A percentile compares a stretch with the other conserved stretches of the same genome.
phyloP scores from a whole-genome alignment of 1,284 basidiomycete species.

The Microbotryum saponariae region DNA sequence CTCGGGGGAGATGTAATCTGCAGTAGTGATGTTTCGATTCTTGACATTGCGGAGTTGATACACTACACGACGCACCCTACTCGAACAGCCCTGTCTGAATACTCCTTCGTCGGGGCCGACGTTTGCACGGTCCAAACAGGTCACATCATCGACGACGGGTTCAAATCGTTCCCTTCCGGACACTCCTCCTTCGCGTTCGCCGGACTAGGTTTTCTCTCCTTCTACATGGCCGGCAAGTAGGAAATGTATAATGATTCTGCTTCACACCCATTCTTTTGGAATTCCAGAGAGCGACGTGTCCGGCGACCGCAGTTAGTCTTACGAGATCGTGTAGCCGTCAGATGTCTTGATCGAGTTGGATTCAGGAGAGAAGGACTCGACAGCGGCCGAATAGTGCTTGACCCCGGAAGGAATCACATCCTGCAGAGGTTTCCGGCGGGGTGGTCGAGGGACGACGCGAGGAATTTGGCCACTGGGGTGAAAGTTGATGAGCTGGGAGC shows the following conservation, averaged over 20 bases:
- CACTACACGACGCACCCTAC: not conserved
- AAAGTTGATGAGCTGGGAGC: too few relatives aligned
- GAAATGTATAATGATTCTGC: too few relatives aligned
- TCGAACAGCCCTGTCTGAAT: not conserved
- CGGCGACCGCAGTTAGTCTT: constrained; percentile 52
- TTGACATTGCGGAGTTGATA: not conserved
- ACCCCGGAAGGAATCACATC: constrained; percentile 68
- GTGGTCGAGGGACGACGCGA: too few relatives aligned
- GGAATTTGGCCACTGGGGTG: too few relatives aligned
- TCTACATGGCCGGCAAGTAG: constrained; percentile 86
- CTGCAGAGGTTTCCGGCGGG: constrained; percentile 48
- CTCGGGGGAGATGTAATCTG: too few relatives aligned
- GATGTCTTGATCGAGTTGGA: constrained; percentile 64
- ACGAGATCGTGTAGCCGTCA: constrained; percentile 63
- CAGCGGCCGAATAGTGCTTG: constrained; percentile 64
- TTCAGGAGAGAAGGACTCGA: constrained; percentile 66
- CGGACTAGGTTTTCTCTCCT: constrained; percentile 79
- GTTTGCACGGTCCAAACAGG: constrained; percentile 58
- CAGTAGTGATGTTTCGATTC: not conserved
- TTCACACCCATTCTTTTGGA: too few relatives aligned
- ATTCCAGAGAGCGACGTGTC: too few relatives aligned
- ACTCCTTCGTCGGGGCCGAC: too few relatives aligned
- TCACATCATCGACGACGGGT: constrained; percentile 61
- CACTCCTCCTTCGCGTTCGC: constrained; percentile 74
- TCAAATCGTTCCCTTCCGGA: constrained; percentile 82